Conservation (phyloP, 75 land plant genomes). For the Selaginella tamariscina region DNA sequence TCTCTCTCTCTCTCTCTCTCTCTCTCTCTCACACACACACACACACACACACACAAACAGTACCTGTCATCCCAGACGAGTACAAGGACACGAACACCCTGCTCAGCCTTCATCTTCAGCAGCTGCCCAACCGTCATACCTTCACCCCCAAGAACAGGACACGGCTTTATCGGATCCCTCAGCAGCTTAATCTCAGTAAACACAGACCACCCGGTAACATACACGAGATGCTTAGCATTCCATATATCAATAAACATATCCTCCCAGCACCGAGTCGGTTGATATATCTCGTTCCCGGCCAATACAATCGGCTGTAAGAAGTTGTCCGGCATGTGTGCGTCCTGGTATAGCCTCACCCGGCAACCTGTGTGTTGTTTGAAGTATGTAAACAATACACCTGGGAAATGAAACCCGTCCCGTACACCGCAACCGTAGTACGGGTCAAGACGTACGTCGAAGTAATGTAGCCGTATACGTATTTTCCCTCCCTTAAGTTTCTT, state of each 20-base stretch:
- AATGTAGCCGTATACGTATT: background rate
- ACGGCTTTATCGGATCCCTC: background rate
- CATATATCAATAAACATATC: conserved; percentile 12
- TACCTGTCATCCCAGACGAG: conserved; percentile 7
- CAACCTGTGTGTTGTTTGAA: conserved; percentile 4
- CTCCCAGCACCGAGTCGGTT: conserved; percentile 24
- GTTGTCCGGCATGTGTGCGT: conserved; percentile 10
- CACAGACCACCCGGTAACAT: background rate
- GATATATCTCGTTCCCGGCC: conserved; percentile 6
- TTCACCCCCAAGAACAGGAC: background rate
- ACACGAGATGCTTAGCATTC: conserved; percentile 6
- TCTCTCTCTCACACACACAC: background rate
- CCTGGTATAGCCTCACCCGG: conserved; percentile 3
- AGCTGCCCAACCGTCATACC: background rate
- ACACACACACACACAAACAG: background rate
- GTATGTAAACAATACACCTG: background rate
- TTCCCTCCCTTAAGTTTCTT: background rate
- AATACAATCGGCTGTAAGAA: background rate
- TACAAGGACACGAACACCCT: background rate
- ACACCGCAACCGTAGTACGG: conserved; percentile 6
- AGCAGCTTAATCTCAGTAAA: background rate
- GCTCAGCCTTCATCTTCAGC: conserved; percentile 7
- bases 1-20: background rate
- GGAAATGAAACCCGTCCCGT: conserved; percentile 8
- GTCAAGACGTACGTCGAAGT: background rate